Base-by-base conservation (phyloP, 2,329 filamentous ascomycete genomes). In the Fusarium sp. region DNA sequence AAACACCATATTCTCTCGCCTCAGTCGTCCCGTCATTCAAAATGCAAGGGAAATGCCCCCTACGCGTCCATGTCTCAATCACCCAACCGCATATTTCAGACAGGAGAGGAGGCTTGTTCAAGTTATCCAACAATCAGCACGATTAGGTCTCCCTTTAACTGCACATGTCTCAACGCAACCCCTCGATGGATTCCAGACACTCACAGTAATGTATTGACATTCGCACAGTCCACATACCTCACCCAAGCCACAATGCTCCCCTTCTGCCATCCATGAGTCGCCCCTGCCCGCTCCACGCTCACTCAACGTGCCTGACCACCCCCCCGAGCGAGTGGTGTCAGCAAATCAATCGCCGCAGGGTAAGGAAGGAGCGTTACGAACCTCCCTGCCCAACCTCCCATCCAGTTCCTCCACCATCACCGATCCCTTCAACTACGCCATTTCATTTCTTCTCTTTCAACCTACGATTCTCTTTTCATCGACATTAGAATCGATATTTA, bases 371-470 rank as follows among this genome's bases (percentile, higher is more conserved):
- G 57, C 40, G 61, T 52, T 35, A 56, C 69, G 52, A 63, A 54
- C 61, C 60, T 69, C 69, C 71, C 66, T 72, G 50, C 72, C 72
- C 72, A 75, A 73, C 70, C 63, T 70, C 70, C 52, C 59, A 56
- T 50, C 50, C 42, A 35, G 34, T 57, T 45, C 62, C 22, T 62
- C 56, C 60, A 62, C 20, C 62, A 72, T 60, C 62, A 40, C 37
- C 34, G 35, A 66, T 50, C 29, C 52, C 38, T 31, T 27, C 52
- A 29, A 38, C 45, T 56, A 40, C 31, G 13, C 38, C 27, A 20
- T 20, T 40, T 57, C 52, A 35, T 57, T 35, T 37, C 52, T 57
- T 57, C 31, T 35, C 29, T 31, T 58, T 38, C 35, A 40, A 37
- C 54, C 34, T 14, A 24, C 20, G 54, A 7, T 58, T 58, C 34